Base-by-base conservation (phyloP, 179 eudicot genomes). In the Spinacia oleracea region DNA sequence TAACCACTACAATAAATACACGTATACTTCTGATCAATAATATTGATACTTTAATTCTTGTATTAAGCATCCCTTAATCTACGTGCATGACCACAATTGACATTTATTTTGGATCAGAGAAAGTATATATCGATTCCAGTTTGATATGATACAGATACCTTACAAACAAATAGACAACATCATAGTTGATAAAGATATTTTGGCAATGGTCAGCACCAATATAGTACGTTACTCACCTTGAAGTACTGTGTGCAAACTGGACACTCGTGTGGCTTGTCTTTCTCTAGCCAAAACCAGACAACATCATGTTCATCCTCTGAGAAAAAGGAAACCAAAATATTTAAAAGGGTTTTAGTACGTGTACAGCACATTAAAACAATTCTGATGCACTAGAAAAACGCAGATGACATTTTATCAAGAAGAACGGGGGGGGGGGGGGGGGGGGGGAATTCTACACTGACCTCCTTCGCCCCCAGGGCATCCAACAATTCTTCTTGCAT, bases 401-500 rank as follows among this genome's bases (percentile, higher is more conserved):
- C 20, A 50, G 45, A 72, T 23, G 4, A 42, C 16, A 34, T 21
- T 75, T 34, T 55, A 53, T 40, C n/a, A 0, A 53, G 60, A 27
- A 43, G 5, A 46, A n/a, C n/a, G n/a, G n/a, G n/a, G n/a, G n/a
- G n/a, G n/a, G n/a, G n/a, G n/a, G n/a, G n/a, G n/a, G n/a, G n/a
- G n/a, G n/a, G n/a, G n/a, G n/a, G n/a, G n/a, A n/a, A 67, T 32
- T 48, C 4, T 11, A 75, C 18, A 82, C 84, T 55, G 42, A 93
- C 99, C 96, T 82, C 93, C 98, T 87, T 96, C 96, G 67, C 84
- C 99, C 56, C 97, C 97, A 72, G 96, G 98, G 86, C 97, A 93
- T 69, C 97, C 94, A 76, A 94, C 93, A 85, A 93, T 94, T 84
- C 98, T 89, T 86, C 78, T 88, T 83, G 86, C 91, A 75, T 79